A percentile compares a stretch with the other conserved stretches of the same genome.
Evolutionary conservation across 306 rosid species (phyloP).

Genomic region (Vigna mungo): DNA sequence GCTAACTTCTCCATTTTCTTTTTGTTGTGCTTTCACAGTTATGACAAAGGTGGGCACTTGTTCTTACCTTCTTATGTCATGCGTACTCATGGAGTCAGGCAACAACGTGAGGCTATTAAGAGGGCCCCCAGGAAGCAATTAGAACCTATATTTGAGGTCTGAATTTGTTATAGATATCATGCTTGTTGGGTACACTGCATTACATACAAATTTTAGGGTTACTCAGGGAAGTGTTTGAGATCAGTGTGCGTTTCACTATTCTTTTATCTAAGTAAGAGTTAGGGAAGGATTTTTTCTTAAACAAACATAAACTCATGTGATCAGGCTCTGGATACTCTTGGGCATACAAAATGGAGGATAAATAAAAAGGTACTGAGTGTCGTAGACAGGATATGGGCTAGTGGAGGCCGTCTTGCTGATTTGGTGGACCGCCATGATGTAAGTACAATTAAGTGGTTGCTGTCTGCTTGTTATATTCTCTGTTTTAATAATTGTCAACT

Average conservation of each 20-base stretch:
- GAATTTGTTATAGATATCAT: conserved; percentile 40
- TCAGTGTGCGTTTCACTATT: background rate
- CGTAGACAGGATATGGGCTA: conserved; percentile 88
- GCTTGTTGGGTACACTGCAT: conserved; percentile 18
- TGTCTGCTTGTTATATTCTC: background rate
- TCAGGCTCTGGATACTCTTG: conserved; percentile 93
- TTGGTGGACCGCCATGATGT: conserved; percentile 90
- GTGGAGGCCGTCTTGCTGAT: conserved; percentile 87
- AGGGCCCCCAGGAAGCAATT: conserved; percentile 73
- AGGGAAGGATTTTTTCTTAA: conserved; percentile 19
- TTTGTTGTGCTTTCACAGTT: conserved; percentile 58
- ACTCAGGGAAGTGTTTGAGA: background rate
- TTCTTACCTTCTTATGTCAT: conserved; percentile 85
- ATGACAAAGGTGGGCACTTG: conserved; percentile 93
- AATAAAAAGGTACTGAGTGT: conserved; percentile 76
- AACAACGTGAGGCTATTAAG: conserved; percentile 92
- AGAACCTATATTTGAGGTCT: conserved; percentile 76
- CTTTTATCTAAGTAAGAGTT: conserved; percentile 15
- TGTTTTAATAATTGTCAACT: conserved; percentile 30
- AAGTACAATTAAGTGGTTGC: conserved; percentile 49
- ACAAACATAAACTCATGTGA: conserved; percentile 17
- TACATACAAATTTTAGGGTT: conserved; percentile 26
- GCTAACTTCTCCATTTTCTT: conserved; percentile 30
- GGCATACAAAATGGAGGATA: conserved; percentile 86
- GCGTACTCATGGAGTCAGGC: conserved; percentile 94